phyloP scores from a whole-genome alignment of 2,329 filamentous ascomycete genomes.

The Ascomycota sp. region DNA sequence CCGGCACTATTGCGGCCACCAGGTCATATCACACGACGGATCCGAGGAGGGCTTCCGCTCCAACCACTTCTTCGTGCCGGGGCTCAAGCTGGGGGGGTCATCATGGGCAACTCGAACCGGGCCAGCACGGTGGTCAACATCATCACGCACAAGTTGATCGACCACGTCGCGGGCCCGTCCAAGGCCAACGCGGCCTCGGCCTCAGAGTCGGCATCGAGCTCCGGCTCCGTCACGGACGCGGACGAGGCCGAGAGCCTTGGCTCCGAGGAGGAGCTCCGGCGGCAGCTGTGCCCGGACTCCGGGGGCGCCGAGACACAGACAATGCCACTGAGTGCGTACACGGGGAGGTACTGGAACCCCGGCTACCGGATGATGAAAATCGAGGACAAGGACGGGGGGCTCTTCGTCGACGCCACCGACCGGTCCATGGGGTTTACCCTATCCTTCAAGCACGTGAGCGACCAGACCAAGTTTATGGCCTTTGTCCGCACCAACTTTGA shows the following conservation, averaged over 20 bases:
- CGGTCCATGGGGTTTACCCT: slow-evolving; percentile 9
- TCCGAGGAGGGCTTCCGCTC: slow-evolving; percentile 6
- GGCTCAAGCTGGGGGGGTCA: slow-evolving; percentile 6
- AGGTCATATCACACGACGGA: slow-evolving; percentile 8
- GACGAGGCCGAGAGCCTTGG: background rate
- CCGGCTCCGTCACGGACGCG: background rate
- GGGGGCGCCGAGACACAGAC: slow-evolving; percentile 1
- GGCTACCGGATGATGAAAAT: slow-evolving; percentile 8
- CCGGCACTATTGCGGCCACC: slow-evolving; percentile 5
- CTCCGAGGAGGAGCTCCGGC: background rate
- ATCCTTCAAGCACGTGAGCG: slow-evolving; percentile 3
- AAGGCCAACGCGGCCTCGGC: background rate
- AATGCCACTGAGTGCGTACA: slow-evolving; percentile 3
- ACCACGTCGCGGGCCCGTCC: slow-evolving; percentile 3
- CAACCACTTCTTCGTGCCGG: slow-evolving; percentile 9
- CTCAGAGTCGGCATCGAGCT: background rate
- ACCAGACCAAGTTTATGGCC: slow-evolving; percentile 4
- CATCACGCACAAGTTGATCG: slow-evolving; percentile 6
- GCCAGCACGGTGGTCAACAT: slow-evolving; percentile 3
- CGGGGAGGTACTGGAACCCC: slow-evolving; percentile 7
- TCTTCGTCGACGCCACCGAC: slow-evolving; percentile 9
- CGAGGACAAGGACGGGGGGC: slow-evolving; percentile 2
- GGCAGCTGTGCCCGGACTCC: slow-evolving; percentile 2
- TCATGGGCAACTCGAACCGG: slow-evolving; percentile 7
- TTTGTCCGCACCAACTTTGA: slow-evolving; percentile 1